Evolutionary conservation across 148 eudicot genomes (phyloP).

Genomic region (Rhododendron molle): DNA sequence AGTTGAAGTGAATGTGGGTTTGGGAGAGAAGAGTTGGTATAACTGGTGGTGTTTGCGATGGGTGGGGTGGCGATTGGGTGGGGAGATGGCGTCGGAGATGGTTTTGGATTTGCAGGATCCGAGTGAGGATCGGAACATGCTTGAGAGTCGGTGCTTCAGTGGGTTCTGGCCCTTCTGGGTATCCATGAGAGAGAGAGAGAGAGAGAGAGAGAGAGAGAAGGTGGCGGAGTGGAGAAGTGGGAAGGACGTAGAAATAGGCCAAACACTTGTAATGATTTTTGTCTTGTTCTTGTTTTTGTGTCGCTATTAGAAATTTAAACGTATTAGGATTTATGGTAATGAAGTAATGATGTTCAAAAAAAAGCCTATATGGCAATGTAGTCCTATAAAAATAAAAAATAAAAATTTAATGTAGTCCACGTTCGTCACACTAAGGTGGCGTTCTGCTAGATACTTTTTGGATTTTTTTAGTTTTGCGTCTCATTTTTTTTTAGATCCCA

Average conservation of each 20-base stretch:
- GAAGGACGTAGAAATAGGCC: not conserved
- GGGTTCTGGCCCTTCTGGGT: conserved; percentile 21
- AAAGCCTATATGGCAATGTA: not conserved
- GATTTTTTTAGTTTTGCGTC: too few species aligned
- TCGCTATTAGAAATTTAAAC: not conserved
- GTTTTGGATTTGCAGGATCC: conserved; percentile 36
- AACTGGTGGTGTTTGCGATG: conserved; percentile 28
- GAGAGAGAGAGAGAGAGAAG: conserved; percentile 22
- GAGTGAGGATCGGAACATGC: conserved; percentile 33
- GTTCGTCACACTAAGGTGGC: too few species aligned
- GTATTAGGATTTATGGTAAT: not conserved
- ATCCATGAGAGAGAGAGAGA: conserved; percentile 32
- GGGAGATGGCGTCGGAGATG: conserved; percentile 33
- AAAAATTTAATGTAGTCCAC: too few species aligned
- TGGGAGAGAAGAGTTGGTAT: conserved; percentile 27
- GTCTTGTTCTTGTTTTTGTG: not conserved
- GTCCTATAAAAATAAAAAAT: too few species aligned
- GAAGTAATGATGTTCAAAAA: not conserved
- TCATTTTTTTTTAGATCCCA: too few species aligned
- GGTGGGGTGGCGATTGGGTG: conserved; percentile 23
- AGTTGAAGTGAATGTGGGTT: conserved; percentile 21
- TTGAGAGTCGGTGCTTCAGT: conserved; percentile 37
- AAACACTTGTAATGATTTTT: not conserved
- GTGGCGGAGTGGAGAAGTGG: conserved; percentile 15
- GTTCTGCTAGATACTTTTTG: too few species aligned